A percentile compares a stretch with the other conserved stretches of the same genome.
phyloP scores from a whole-genome alignment of 2,329 filamentous ascomycete species.

The Aspergillus bombycis region DNA sequence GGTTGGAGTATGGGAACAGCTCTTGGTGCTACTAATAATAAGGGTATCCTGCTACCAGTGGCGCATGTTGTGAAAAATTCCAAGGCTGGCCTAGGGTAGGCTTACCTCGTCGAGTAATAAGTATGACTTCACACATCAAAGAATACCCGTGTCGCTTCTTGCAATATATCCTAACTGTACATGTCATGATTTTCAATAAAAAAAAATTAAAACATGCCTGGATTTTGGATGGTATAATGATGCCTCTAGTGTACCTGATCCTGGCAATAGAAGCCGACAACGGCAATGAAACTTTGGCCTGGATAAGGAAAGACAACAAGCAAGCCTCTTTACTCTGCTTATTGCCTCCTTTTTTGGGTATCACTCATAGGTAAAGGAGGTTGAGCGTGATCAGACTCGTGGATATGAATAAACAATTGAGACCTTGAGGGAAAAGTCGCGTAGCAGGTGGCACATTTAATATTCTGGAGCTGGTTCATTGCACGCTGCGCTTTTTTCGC shows the following conservation, averaged over 20 bases:
- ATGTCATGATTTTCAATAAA: background rate
- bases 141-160: background rate
- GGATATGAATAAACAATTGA: slow-evolving; percentile 74
- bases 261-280: background rate
- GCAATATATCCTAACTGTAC: background rate
- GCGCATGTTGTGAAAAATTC: slow-evolving; percentile 83
- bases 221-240: background rate
- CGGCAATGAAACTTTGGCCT: background rate
- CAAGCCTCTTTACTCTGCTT: background rate
- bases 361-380: slow-evolving; percentile 34
- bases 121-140: background rate
- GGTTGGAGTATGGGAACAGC: slow-evolving; percentile 89
- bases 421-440: slow-evolving; percentile 76
- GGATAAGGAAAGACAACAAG: background rate
- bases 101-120: background rate
- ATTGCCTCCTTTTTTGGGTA: background rate
- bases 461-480: slow-evolving; percentile 38
- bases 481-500: slow-evolving; percentile 50
- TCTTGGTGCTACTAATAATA: slow-evolving; percentile 78
- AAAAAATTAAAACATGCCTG: no score
- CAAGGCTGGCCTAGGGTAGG: slow-evolving; percentile 76
- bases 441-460: slow-evolving; percentile 77
- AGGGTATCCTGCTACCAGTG: slow-evolving; percentile 85
- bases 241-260: background rate
- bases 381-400: slow-evolving; percentile 66